phyloP scores from a whole-genome alignment of 129 eudicot species.

The Artemisia annua region DNA sequence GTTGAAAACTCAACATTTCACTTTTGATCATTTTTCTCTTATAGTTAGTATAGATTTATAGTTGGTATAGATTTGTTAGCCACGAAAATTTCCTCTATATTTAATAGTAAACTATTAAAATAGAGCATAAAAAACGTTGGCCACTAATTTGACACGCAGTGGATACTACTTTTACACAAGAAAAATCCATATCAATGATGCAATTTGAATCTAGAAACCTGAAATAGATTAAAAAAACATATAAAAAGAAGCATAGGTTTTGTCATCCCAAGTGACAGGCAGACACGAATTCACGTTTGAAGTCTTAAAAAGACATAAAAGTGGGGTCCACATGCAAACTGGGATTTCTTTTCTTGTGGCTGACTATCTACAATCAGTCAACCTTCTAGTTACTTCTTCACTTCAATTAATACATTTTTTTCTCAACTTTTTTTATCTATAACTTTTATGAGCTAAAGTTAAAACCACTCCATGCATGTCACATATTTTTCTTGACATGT shows the following conservation, averaged over 20 bases:
- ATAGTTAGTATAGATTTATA: too few relatives aligned
- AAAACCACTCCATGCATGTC: background rate
- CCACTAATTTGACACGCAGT: too few relatives aligned
- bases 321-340: constrained; percentile 20
- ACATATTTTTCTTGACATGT: too few relatives aligned
- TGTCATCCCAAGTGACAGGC: constrained; percentile 24
- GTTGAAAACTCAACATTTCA: too few relatives aligned
- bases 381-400: constrained; percentile 24
- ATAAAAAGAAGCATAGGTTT: constrained; percentile 6
- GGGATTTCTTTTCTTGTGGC: constrained; percentile 25
- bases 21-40: too few relatives aligned
- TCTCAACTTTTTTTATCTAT: background rate
- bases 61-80: too few relatives aligned
- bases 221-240: background rate
- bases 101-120: too few relatives aligned
- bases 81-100: too few relatives aligned
- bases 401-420: background rate
- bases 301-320: constrained; percentile 4
- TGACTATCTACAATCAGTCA: constrained; percentile 1
- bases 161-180: too few relatives aligned
- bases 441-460: background rate
- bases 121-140: too few relatives aligned
- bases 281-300: constrained; percentile 29
- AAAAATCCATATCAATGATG: too few relatives aligned
- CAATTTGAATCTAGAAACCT: background rate